Evolutionary conservation across 805 yeast species (phyloP).

Genomic region (Zygotorulaspora sp.): DNA sequence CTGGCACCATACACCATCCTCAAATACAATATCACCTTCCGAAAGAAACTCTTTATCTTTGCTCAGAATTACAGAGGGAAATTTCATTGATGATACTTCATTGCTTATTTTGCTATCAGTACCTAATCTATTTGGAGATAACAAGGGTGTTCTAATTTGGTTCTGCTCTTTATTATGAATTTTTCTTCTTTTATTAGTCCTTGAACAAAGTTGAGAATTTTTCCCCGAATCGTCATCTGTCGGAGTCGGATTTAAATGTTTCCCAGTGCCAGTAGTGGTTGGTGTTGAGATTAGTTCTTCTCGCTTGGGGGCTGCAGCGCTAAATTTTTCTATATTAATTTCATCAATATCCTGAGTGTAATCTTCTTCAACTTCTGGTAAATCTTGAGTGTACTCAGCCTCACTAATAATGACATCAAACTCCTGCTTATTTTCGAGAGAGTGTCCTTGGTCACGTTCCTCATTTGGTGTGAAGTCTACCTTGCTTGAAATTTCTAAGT

Average conservation of each 20-base stretch:
- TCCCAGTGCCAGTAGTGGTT: background rate
- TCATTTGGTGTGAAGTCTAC: conserved; percentile 6
- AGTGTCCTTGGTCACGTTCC: conserved; percentile 1
- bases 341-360: conserved; percentile 5
- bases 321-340: background rate
- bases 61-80: conserved; percentile 5
- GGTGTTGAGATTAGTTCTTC: no score
- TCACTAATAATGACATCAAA: conserved; percentile 22
- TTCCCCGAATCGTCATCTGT: background rate
- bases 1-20: conserved; percentile 50
- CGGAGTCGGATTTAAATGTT: background rate
- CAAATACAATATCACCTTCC: conserved; percentile 30
- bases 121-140: background rate
- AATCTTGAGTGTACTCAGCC: conserved; percentile 28
- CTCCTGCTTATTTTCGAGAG: background rate
- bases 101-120: background rate
- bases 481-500: conserved; percentile 19
- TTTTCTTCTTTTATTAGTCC: background rate
- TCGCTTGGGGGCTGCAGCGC: background rate
- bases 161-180: background rate
- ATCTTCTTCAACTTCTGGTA: conserved; percentile 29
- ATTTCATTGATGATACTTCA: background rate
- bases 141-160: background rate
- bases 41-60: conserved; percentile 20
- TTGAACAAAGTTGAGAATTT: background rate